phyloP scores from a whole-genome alignment of 2,329 filamentous ascomycete species.

The Moelleriella libera region DNA sequence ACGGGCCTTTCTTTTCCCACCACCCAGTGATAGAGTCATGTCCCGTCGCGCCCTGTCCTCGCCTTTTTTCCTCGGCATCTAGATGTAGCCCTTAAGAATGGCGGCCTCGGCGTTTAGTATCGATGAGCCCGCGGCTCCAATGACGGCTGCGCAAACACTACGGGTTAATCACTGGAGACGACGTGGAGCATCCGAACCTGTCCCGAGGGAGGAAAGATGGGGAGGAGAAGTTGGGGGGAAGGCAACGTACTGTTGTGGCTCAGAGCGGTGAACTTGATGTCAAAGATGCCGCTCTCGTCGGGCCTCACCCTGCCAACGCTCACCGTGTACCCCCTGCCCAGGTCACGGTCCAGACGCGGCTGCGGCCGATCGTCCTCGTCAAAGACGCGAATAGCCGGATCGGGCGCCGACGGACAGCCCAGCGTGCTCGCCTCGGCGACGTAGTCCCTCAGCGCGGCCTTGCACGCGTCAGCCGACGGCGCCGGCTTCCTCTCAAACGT shows the following conservation, averaged over 20 bases:
- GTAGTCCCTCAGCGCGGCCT: conserved; percentile 67
- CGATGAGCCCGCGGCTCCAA: conserved; percentile 89
- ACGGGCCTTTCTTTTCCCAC: too few species aligned
- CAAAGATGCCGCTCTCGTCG: conserved; percentile 80
- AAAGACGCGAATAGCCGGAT: conserved; percentile 71
- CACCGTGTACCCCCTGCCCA: conserved; percentile 76
- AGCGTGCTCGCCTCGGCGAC: conserved; percentile 68
- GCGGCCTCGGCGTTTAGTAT: conserved; percentile 91
- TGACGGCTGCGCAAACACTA: conserved; percentile 44
- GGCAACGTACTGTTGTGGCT: conserved; percentile 53
- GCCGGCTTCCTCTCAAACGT: conserved; percentile 63
- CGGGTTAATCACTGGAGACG: not conserved
- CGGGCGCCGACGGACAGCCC: conserved; percentile 76
- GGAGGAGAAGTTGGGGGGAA: not conserved
- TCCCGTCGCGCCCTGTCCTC: not conserved
- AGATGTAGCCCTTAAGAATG: conserved; percentile 76
- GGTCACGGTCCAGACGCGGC: conserved; percentile 76
- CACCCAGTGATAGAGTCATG: too few species aligned
- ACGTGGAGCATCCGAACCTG: not conserved
- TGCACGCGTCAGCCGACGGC: conserved; percentile 63
- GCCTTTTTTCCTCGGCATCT: conserved; percentile 9
- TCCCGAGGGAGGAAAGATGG: not conserved
- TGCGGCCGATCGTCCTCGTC: conserved; percentile 85
- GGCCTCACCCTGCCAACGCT: conserved; percentile 78
- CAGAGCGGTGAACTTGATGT: conserved; percentile 86